Percentiles rank a stretch among this genome's conserved stretches.
These are phyloP conservation scores for Scortechinia acanthostroma DNA, from an alignment of 2,329 filamentous ascomycete species.

Conservation along the genomic window DNA sequence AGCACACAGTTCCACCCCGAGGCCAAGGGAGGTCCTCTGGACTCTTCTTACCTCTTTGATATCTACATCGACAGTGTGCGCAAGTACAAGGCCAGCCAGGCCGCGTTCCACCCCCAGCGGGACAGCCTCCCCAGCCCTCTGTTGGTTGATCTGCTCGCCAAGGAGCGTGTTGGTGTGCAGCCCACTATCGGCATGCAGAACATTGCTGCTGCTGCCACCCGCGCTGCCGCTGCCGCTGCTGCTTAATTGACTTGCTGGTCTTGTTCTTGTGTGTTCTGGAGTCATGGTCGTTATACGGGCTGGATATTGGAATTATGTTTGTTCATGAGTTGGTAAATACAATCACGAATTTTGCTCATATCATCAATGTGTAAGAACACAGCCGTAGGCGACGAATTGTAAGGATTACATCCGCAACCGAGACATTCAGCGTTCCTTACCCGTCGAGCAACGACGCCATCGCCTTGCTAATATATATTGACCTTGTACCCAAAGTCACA, in stretches of 20 bases:
- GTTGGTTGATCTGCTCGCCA: conserved; percentile 82
- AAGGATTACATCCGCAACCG: too few relatives aligned
- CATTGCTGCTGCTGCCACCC: not conserved
- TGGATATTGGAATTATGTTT: not conserved
- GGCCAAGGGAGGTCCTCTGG: conserved; percentile 92
- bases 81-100: conserved; percentile 79
- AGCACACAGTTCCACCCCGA: conserved; percentile 98
- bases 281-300: not conserved
- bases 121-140: conserved; percentile 83
- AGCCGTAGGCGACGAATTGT: too few relatives aligned
- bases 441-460: too few relatives aligned
- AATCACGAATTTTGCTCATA: too few relatives aligned
- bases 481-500: too few relatives aligned
- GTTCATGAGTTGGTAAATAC: not conserved
- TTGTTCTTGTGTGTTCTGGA: not conserved
- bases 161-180: conserved; percentile 88
- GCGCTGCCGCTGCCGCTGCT: not conserved
- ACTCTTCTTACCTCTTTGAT: conserved; percentile 93
- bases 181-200: conserved; percentile 21
- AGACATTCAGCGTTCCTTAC: too few relatives aligned
- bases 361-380: too few relatives aligned
- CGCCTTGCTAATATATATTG: too few relatives aligned
- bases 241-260: not conserved
- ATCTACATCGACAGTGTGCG: conserved; percentile 86
- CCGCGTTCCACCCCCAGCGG: conserved; percentile 48